Evolutionary conservation across 768 basidiomycete species (phyloP).

Genomic region (Tephrocybe sp.): DNA sequence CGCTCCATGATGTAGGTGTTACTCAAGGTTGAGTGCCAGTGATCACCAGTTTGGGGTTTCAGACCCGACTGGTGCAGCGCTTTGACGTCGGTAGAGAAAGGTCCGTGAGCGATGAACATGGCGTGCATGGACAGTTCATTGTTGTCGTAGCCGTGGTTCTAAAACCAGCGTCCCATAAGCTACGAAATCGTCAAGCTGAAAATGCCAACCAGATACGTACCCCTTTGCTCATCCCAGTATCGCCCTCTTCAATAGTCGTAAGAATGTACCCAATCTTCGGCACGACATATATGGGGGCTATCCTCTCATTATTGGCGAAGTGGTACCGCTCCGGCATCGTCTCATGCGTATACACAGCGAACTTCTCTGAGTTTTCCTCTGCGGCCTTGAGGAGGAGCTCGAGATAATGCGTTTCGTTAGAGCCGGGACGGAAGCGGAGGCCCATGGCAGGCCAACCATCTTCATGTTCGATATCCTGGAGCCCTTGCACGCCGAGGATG

Average conservation of each 20-base stretch:
- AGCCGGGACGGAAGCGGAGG: conserved; percentile 63
- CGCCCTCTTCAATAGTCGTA: conserved; percentile 62
- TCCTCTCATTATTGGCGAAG: conserved; percentile 70
- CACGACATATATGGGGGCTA: conserved; percentile 85
- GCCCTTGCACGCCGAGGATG: conserved; percentile 66
- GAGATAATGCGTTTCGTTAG: conserved; percentile 59
- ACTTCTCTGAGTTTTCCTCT: conserved; percentile 57
- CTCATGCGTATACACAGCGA: conserved; percentile 75
- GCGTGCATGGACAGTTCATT: conserved; percentile 76
- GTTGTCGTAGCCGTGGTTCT: conserved; percentile 95
- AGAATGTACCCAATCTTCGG: conserved; percentile 81
- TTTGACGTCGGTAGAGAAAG: conserved; percentile 75
- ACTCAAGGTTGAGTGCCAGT: conserved; percentile 66
- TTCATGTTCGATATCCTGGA: conserved; percentile 61
- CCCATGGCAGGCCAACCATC: conserved; percentile 94
- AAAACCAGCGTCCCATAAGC: no score
- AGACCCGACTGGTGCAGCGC: conserved; percentile 40
- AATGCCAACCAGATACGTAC: no score
- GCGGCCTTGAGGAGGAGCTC: conserved; percentile 54
- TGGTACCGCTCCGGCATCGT: conserved; percentile 85
- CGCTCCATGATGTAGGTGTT: conserved; percentile 74
- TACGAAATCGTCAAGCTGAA: no score
- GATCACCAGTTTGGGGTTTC: conserved; percentile 31
- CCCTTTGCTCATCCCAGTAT: conserved; percentile 69
- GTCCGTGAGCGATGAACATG: conserved; percentile 90